These are phyloP conservation scores for Tolypocladium tundrense DNA, from an alignment of 2,329 filamentous ascomycete species.

Conservation along the genomic window DNA sequence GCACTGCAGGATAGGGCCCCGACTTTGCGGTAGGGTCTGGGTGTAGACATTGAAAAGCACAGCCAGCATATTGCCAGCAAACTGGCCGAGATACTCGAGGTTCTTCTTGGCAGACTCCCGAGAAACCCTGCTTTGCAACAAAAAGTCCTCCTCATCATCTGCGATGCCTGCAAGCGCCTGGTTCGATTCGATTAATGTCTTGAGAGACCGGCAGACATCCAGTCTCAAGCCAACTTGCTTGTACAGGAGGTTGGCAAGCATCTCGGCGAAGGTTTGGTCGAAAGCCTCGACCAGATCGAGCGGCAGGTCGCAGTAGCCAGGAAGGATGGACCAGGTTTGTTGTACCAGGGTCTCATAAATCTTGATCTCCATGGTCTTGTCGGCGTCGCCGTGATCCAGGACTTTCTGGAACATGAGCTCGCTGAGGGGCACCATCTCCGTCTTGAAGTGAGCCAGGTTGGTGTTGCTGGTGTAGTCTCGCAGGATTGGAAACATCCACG, in stretches of 20 bases:
- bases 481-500: conserved; percentile 89
- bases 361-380: conserved; percentile 94
- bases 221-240: conserved; percentile 79
- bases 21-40: conserved; percentile 84
- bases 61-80: conserved; percentile 81
- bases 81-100: conserved; percentile 65
- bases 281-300: conserved; percentile 68
- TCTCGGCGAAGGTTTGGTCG: conserved; percentile 80
- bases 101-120: conserved; percentile 69
- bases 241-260: conserved; percentile 85
- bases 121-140: conserved; percentile 69
- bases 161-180: conserved; percentile 66
- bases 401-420: conserved; percentile 84
- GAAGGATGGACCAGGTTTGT: conserved; percentile 88
- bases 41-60: conserved; percentile 99
- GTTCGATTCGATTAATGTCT: conserved; percentile 85
- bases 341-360: conserved; percentile 95
- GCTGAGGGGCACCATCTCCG: conserved; percentile 80
- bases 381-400: conserved; percentile 66
- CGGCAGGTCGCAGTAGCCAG: conserved; percentile 90
- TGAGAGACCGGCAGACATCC: conserved; percentile 78
- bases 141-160: conserved; percentile 56
- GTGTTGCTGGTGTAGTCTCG: conserved; percentile 88
- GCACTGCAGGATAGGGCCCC: conserved; percentile 83
- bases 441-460: conserved; percentile 71